Base-by-base conservation (phyloP, 1,284 basidiomycete species). In the Moniliophthora roreri region DNA sequence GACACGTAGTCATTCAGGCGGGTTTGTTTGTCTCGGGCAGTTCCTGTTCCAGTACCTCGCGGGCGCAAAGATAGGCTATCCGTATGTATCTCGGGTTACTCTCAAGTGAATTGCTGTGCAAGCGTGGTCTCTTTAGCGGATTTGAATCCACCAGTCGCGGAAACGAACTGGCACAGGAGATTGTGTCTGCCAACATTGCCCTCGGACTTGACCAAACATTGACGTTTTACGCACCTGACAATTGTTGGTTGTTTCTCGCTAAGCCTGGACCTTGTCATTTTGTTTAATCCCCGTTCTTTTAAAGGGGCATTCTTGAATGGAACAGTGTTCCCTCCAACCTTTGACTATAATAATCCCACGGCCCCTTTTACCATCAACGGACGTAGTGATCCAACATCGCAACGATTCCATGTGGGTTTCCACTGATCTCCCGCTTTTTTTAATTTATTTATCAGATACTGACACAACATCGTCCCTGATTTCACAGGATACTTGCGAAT, bases 11-110 rank as follows among this genome's bases (percentile, higher is more conserved):
- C 28, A 6, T 21, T 6, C 50, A 82, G 82, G 82, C 55, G 84
- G 84, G 15, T 83, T 76, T 55, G 74, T 85, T 9, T 84, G 82
- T 58, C 71, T 85, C 7, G 83, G 82, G 0, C 74, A 80, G 38
- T 85, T 84, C 71, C 66, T 86, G 32, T 80, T 82, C 58, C 73
- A 76, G 48, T 84, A 75, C 63, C 71, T 87, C 28, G 74, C 76
- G 9, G 82, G 83, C 11, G 66, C 73, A 0, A 65, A 73, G 37
- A 69, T 80, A 48, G 78, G 76, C 6, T 81, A 79, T 59, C 74
- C 79, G 82, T 83, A 60, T 52, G 79, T 65, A 26, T 47, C 0
- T 20, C 9, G 23, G 21, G 7, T 26, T 44, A 35, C 10, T 37
- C 4, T 47, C 24, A 21, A 11, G 51, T 34, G 41, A 13, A 39